Percentiles rank a stretch among this genome's conserved stretches.
These are phyloP conservation scores for Ustilago tritici DNA, from an alignment of 1,284 basidiomycete species.

Conservation along the genomic window DNA sequence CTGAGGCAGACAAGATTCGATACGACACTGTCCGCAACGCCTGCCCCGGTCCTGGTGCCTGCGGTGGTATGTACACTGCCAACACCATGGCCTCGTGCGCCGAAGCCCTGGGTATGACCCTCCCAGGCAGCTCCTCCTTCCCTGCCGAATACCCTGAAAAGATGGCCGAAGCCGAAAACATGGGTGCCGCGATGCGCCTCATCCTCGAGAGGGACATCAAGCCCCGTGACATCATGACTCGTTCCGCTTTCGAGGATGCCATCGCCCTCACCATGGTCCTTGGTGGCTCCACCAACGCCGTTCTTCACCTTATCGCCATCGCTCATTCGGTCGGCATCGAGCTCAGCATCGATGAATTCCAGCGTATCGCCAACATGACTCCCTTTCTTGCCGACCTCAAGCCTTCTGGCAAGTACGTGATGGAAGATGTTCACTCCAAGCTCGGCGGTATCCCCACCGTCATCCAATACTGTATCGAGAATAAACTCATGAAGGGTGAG, in stretches of 20 bases:
- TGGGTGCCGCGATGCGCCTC: slow-evolving; percentile 64
- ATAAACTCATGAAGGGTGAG: slow-evolving; percentile 71
- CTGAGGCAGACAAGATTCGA: slow-evolving; percentile 65
- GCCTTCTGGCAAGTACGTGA: slow-evolving; percentile 69
- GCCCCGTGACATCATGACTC: slow-evolving; percentile 68
- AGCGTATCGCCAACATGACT: slow-evolving; percentile 63
- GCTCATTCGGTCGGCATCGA: slow-evolving; percentile 66
- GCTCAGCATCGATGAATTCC: slow-evolving; percentile 67
- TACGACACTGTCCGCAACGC: slow-evolving; percentile 66
- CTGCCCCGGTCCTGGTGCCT: slow-evolving; percentile 68
- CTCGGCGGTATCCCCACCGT: slow-evolving; percentile 72
- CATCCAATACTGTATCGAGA: slow-evolving; percentile 68
- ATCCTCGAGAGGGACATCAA: slow-evolving; percentile 67
- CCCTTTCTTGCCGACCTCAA: slow-evolving; percentile 69
- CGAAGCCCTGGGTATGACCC: slow-evolving; percentile 68
- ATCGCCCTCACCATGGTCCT: slow-evolving; percentile 69
- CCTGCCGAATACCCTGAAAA: slow-evolving; percentile 68
- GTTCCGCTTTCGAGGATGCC: slow-evolving; percentile 65
- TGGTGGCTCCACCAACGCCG: slow-evolving; percentile 67
- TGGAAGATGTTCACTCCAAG: slow-evolving; percentile 68
- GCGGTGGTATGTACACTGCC: slow-evolving; percentile 70
- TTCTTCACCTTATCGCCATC: slow-evolving; percentile 68
- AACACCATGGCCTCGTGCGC: slow-evolving; percentile 69
- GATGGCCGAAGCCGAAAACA: slow-evolving; percentile 61
- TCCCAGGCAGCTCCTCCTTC: slow-evolving; percentile 66